These are phyloP conservation scores for Inosperma sp. DNA, from an alignment of 768 basidiomycete genomes.

Conservation along the genomic window DNA sequence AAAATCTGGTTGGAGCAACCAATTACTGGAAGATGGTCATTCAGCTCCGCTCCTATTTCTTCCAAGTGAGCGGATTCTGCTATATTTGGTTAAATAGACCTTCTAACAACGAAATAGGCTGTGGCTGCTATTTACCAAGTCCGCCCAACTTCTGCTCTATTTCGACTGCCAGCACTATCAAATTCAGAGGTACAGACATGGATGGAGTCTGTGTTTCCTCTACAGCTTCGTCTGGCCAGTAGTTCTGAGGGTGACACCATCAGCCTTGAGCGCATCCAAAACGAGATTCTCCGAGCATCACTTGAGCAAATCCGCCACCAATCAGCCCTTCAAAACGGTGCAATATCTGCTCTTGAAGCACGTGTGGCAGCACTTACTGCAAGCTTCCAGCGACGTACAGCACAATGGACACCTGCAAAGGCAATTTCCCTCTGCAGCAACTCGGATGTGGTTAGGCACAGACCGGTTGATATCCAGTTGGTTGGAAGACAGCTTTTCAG, in stretches of 20 bases:
- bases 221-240: constrained; percentile 19
- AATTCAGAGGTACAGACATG: constrained; percentile 24
- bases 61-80: constrained; percentile 22
- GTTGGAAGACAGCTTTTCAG: not conserved
- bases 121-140: constrained; percentile 23
- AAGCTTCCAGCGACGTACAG: not conserved
- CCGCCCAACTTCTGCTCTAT: constrained; percentile 22
- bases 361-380: not conserved
- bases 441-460: not conserved
- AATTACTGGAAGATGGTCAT: constrained; percentile 27
- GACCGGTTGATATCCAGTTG: too few relatives aligned
- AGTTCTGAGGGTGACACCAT: constrained; percentile 17
- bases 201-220: constrained; percentile 22
- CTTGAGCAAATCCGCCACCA: constrained; percentile 17
- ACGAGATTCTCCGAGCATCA: constrained; percentile 14
- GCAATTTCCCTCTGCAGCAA: not conserved
- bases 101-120: constrained; percentile 15
- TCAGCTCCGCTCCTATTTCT: constrained; percentile 17
- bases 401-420: constrained; percentile 1
- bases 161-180: constrained; percentile 24
- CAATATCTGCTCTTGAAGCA: not conserved
- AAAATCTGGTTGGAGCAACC: constrained; percentile 19
- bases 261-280: constrained; percentile 20
- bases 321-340: not conserved
- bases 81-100: too few relatives aligned